Base-by-base conservation (phyloP, 2,329 filamentous ascomycete species). In the Penicillium glabrum region DNA sequence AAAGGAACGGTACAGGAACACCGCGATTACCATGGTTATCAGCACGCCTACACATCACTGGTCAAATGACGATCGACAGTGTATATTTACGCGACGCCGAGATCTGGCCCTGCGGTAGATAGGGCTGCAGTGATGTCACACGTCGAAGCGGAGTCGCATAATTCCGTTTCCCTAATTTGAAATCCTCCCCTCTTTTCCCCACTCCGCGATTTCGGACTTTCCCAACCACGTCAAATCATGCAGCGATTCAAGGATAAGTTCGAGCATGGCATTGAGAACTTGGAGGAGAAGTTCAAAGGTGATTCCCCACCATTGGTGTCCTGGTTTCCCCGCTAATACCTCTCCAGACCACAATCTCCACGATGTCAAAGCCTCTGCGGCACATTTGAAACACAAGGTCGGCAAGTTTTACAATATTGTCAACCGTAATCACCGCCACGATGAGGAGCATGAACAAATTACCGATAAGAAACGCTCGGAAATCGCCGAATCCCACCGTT, bases 371-470 rank as follows among this genome's bases (percentile, higher is more conserved):
- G 77, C 84, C 61, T 76, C 81, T 60, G 82, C 83, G 2, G 74
- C 79, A 33, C 83, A 88, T 64, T 66, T 85, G 47, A 88, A 86
- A 72, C 78, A 86, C 70, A 84, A 84, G 59, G 70, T 88, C 29
- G 86, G 86, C 59, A 89, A 89, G 64, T 82, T 87, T 59, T 78
- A 79, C 65, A 88, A 89, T 64, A 71, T 88, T 59, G 84, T 96
- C 77, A 98, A 97, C 69, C 80, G 83, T 24, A 90, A 96, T 61
- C 93, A 98, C 73, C 89, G 93, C 53, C 93, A 97, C 71, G 93
- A 97, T 71, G 93, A 98, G 75, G 89, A 89, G 64, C 93, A 98
- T 72, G 95, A 98, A 72, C 82, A 93, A 73, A 80, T 75, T 10
- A 93, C 90, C 44, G 93, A 98, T 71, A 83, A 83, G 13, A 96